phyloP scores from a whole-genome alignment of 768 basidiomycete species.

The Tubosaeta sp. region DNA sequence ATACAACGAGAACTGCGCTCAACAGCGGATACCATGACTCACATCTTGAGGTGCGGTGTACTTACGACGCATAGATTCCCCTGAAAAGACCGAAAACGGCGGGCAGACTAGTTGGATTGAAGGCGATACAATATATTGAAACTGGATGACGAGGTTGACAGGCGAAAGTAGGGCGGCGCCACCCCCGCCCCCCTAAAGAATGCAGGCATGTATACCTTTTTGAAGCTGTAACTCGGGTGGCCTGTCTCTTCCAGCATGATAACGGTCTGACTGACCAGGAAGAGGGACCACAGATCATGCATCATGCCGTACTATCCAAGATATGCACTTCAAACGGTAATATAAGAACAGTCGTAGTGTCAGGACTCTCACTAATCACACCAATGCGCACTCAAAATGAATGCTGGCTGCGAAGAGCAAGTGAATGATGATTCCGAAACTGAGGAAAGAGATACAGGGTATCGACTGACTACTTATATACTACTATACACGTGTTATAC shows the following conservation, averaged over 20 bases:
- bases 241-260: constrained; percentile 21
- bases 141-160: background rate
- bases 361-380: too few relatives aligned
- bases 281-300: constrained; percentile 10
- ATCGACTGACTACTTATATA: too few relatives aligned
- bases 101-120: background rate
- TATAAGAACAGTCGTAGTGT: too few relatives aligned
- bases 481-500: too few relatives aligned
- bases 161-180: too few relatives aligned
- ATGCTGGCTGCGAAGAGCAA: too few relatives aligned
- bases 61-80: constrained; percentile 11
- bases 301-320: too few relatives aligned
- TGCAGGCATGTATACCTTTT: background rate
- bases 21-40: background rate
- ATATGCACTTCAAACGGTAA: too few relatives aligned
- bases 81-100: background rate
- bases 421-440: too few relatives aligned
- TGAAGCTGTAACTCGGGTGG: constrained; percentile 8
- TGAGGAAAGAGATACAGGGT: too few relatives aligned
- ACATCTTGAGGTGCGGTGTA: background rate
- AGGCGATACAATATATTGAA: constrained; percentile 1
- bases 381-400: too few relatives aligned
- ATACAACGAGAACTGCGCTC: constrained; percentile 17
- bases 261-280: constrained; percentile 10
- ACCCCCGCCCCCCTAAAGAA: too few relatives aligned